A percentile compares a stretch with the other conserved stretches of the same genome.
These are phyloP conservation scores for Aplosporella prunicola DNA, from an alignment of 2,329 filamentous ascomycete species.

Conservation along the genomic window DNA sequence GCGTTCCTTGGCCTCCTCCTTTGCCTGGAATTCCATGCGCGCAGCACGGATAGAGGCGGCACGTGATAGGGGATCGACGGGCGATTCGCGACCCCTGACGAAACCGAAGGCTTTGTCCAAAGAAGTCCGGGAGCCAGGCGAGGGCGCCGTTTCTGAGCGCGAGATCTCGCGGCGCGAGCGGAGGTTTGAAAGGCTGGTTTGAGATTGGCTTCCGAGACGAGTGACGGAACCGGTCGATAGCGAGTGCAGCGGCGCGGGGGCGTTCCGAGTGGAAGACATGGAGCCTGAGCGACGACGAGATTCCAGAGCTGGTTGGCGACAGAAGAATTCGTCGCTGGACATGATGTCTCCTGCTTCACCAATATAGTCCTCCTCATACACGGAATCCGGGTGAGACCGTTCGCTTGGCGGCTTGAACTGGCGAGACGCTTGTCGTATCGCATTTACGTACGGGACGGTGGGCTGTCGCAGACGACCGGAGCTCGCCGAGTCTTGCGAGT, in stretches of 20 bases:
- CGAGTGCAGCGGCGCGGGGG: constrained; percentile 24
- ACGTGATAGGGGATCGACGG: constrained; percentile 42
- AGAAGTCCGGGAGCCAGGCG: constrained; percentile 46
- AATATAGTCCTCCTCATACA: constrained; percentile 36
- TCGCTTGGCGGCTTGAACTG: constrained; percentile 45
- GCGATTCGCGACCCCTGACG: constrained; percentile 39
- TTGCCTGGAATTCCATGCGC: constrained; percentile 49
- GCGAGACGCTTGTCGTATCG: constrained; percentile 46
- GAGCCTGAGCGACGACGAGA: constrained; percentile 35
- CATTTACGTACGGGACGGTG: constrained; percentile 44
- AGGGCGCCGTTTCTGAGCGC: constrained; percentile 39
- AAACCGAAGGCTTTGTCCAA: constrained; percentile 47
- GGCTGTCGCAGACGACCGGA: constrained; percentile 39
- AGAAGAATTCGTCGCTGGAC: constrained; percentile 37
- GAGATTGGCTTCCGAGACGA: constrained; percentile 41
- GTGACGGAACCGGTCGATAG: constrained; percentile 31
- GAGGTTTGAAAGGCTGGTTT: constrained; percentile 43
- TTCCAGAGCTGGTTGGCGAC: constrained; percentile 28
- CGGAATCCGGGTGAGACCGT: constrained; percentile 41
- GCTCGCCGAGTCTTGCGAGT: constrained; percentile 44
- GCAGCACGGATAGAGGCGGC: constrained; percentile 48
- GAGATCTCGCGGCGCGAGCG: constrained; percentile 41
- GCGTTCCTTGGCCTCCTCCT: constrained; percentile 47
- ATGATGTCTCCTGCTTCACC: constrained; percentile 37
- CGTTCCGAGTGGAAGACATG: constrained; percentile 29